Conservation (phyloP, 139 green algal species). For the Edaphochlamys debaryana region DNA sequence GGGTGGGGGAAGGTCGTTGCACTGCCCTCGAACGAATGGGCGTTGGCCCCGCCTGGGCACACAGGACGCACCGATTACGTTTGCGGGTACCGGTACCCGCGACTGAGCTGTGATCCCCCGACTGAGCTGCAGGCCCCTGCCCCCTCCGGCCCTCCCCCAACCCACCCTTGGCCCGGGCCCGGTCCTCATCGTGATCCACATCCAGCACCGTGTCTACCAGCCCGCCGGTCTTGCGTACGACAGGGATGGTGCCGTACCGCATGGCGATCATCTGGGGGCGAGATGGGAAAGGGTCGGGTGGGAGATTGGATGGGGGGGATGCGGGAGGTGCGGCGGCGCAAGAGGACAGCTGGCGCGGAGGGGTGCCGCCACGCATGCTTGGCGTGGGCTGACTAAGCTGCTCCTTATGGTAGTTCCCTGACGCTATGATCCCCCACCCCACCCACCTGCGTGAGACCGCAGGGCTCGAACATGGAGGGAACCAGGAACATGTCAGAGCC, state of each 20-base stretch:
- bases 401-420: too few species aligned
- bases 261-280: conserved; percentile 57
- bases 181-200: conserved; percentile 81
- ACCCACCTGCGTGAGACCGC: conserved; percentile 90
- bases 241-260: conserved; percentile 79
- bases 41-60: too few species aligned
- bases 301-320: neutral
- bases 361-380: too few species aligned
- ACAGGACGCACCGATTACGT: too few species aligned
- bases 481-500: conserved; percentile 95
- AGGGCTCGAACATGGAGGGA: conserved; percentile 96
- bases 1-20: neutral
- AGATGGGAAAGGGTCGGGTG: neutral
- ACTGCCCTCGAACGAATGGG: too few species aligned
- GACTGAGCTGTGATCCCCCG: too few species aligned
- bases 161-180: conserved; percentile 55
- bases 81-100: too few species aligned
- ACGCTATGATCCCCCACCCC: too few species aligned
- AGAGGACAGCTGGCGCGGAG: too few species aligned
- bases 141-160: neutral
- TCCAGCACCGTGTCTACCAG: conserved; percentile 92
- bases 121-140: too few species aligned
- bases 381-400: too few species aligned
- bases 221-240: conserved; percentile 93
- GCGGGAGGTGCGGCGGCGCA: too few species aligned